Evolutionary conservation across 2,329 filamentous ascomycete species (phyloP).

Genomic region (Colletotrichum sp.): DNA sequence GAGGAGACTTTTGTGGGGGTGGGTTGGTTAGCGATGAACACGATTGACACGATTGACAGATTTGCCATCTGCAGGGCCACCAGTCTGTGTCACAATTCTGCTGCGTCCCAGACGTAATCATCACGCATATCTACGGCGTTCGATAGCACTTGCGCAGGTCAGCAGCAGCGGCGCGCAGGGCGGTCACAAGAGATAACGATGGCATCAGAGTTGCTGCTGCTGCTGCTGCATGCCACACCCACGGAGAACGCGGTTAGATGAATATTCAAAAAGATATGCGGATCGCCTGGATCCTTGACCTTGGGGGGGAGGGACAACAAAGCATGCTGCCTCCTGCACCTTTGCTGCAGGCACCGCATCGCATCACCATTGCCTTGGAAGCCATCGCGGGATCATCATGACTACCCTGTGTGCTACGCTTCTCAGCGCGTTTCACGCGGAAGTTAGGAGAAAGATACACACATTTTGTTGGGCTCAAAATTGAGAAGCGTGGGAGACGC

Average conservation of each 20-base stretch:
- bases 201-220: not conserved
- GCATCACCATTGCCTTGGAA: not conserved
- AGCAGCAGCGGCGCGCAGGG: not conserved
- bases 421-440: not conserved
- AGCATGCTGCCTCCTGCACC: not conserved
- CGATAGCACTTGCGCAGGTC: not conserved
- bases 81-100: not conserved
- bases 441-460: not conserved
- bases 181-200: not conserved
- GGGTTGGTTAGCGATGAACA: not conserved
- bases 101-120: not conserved
- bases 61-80: not conserved
- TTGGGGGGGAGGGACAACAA: not conserved
- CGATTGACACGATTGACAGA: not conserved
- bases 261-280: not conserved
- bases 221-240: not conserved
- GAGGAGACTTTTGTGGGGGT: conserved; percentile 5
- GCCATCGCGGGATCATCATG: conserved; percentile 7
- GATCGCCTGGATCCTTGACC: not conserved
- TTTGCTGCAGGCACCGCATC: not conserved
- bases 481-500: not conserved
- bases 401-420: not conserved
- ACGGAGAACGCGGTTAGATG: conserved; percentile 1
- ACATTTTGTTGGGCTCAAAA: not conserved
- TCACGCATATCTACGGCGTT: not conserved